phyloP scores from a whole-genome alignment of 768 basidiomycete species.

The Phaeotremella fagi region DNA sequence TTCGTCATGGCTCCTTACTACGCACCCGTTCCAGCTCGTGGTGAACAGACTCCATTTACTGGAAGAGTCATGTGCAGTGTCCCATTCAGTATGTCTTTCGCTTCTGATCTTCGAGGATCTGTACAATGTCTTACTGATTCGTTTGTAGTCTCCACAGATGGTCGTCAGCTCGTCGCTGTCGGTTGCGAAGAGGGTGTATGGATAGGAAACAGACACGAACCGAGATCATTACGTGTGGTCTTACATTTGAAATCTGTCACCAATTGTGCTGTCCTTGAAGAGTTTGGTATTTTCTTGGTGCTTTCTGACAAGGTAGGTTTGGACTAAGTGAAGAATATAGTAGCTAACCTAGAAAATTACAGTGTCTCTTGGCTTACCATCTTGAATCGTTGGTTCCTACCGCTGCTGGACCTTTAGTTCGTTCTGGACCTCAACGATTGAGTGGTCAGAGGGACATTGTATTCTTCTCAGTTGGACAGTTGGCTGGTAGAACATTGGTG shows the following conservation, averaged over 20 bases:
- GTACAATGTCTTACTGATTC: neutral
- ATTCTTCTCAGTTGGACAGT: slow-evolving; percentile 88
- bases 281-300: slow-evolving; percentile 94
- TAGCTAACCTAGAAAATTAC: too few species aligned
- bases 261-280: slow-evolving; percentile 91
- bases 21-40: slow-evolving; percentile 22
- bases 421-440: slow-evolving; percentile 76
- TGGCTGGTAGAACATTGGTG: slow-evolving; percentile 81
- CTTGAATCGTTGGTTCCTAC: slow-evolving; percentile 95
- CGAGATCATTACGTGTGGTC: slow-evolving; percentile 83
- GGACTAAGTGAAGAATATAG: too few species aligned
- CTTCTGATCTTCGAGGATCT: slow-evolving; percentile 6
- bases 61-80: slow-evolving; percentile 81
- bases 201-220: slow-evolving; percentile 87
- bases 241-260: slow-evolving; percentile 90
- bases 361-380: slow-evolving; percentile 88
- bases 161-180: slow-evolving; percentile 79
- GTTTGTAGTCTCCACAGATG: slow-evolving; percentile 69
- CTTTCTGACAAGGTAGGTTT: slow-evolving; percentile 74
- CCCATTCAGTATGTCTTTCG: slow-evolving; percentile 64
- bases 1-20: slow-evolving; percentile 70
- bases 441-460: slow-evolving; percentile 87
- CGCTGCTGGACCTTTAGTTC: slow-evolving; percentile 59
- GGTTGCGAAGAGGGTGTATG: slow-evolving; percentile 94
- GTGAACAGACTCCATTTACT: slow-evolving; percentile 61